Evolutionary conservation across 192 early-diverging fungal genomes (phyloP), one percentile per base, ranked within the genome.

Genomic region (Coemansia asiatica): DNA sequence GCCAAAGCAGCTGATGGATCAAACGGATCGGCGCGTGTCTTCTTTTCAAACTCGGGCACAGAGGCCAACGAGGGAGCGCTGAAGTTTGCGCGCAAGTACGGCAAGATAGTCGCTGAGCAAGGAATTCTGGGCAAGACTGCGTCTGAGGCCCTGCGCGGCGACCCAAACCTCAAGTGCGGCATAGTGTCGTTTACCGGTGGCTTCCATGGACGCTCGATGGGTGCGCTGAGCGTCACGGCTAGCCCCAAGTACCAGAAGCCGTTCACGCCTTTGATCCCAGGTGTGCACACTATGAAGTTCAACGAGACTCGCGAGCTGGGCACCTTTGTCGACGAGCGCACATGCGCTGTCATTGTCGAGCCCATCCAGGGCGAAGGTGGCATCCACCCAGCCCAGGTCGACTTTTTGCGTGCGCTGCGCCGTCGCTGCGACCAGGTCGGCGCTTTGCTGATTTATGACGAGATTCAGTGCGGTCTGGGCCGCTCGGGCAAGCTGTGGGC

Each of bases 61-160:
- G 97, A 99, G 74, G 95, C 97, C 25, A 99, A 99, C 73, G 95
- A 99, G 76, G 96, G 94, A 33, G 93, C 95, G 1, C 68, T 99
- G 28, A 99, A 99, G 82, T 99, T 97, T 85, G 94, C 91, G 16
- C 85, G 92, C 57, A 97, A 97, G 75, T 90, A 90, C 74, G 95
- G 91, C 29, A 76, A 76, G 60, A 56, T 69, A n/a, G 59, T 73
- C 1, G 80, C 72, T 1, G 70, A 56, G 36, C 9, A 62, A 31
- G 80, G 75, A 28, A 46, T 46, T 29, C 68, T 77, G 55, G 80
- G 72, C 18, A 74, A 66, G 64, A 55, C 61, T n/a, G 56, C 69
- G 2, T 82, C 80, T 46, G 83, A 56, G 75, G 82, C 68, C 6
- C 63, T 82, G 48, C 84, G 84, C 64, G 80, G 55, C 59, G 82